Evolutionary conservation across 495 filamentous ascomycete species (phyloP), one percentile per base, ranked within the genome.

Genomic region (Penicillium coprophilum): DNA sequence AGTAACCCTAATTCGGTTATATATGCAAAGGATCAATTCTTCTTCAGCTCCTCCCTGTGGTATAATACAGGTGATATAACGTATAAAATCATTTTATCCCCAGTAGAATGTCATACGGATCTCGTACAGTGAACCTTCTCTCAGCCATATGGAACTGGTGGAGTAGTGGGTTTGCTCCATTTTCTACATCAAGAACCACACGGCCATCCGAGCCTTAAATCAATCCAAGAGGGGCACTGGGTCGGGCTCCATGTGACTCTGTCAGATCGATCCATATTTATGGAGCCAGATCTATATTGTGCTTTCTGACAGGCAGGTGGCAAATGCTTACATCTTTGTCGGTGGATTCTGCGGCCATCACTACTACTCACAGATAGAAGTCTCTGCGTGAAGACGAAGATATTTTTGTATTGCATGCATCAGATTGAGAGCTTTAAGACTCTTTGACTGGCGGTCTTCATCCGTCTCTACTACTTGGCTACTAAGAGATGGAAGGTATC

Each of bases 121-220:
- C 20, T n/a, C 50, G 34, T 53, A 32, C 32, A 54, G 51, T 30
- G 13, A 40, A 23, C 19, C 15, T 39, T 38, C 28, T 46, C 12
- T 13, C 41, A 56, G 52, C 41, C 58, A 61, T 24, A 46, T 55
- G 62, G 62, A 45, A 46, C 59, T 47, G 49, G 59, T 65, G 59
- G 62, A 65, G 62, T 27, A 54, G 53, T 52, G 49, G 38, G n/a
- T 40, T 52, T 40, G 48, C 51, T 43, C 62, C 62, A 62, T 59
- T 43, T 11, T 11, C 62, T 55, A 56, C 61, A 56, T 64, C 50
- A 52, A 50, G 60, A 55, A 32, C 59, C 62, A 62, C 59, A 62
- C 46, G 21, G 36, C 7, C 48, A 53, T 49, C 45, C 15, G 17
- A 43, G 53, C 50, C 61, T 52, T 43, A 54, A 57, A 43, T 31